Percentiles rank a stretch among this genome's conserved stretches.
phyloP scores from a whole-genome alignment of 2,329 filamentous ascomycete species.

The Fusarium sp. region DNA sequence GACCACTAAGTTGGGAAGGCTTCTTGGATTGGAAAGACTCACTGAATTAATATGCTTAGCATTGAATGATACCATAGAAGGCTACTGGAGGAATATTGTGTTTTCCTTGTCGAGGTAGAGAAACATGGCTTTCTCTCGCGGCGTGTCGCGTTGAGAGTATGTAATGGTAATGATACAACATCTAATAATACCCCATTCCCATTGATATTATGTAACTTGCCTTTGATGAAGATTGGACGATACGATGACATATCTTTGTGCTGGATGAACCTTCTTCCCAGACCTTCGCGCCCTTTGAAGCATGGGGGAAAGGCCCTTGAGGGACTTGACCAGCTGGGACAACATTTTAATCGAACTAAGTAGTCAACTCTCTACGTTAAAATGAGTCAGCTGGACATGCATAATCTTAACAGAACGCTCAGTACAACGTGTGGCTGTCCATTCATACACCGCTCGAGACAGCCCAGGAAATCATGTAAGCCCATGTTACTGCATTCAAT shows the following conservation, averaged over 20 bases:
- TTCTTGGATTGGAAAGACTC: neutral
- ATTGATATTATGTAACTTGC: neutral
- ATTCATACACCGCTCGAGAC: neutral
- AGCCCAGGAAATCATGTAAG: neutral
- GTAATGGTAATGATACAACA: neutral
- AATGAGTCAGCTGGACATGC: neutral
- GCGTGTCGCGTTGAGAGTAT: neutral
- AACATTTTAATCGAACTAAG: neutral
- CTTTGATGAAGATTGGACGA: constrained; percentile 18
- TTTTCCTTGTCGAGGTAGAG: neutral
- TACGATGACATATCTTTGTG: constrained; percentile 38
- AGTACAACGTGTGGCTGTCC: neutral
- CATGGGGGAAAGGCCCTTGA: constrained; percentile 42
- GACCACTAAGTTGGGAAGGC: constrained; percentile 20
- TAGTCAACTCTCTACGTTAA: neutral
- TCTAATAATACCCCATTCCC: constrained; percentile 6
- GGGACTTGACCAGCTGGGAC: constrained; percentile 47
- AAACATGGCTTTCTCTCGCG: neutral
- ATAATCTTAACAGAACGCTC: neutral
- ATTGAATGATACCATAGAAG: constrained; percentile 33
- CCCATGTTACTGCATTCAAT: neutral
- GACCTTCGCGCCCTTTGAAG: constrained; percentile 36
- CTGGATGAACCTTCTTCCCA: constrained; percentile 36
- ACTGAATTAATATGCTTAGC: neutral
- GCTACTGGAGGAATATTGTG: neutral